These are phyloP conservation scores for Batkoa obscura DNA, from an alignment of 371 early-diverging fungal genomes.

Conservation along the genomic window DNA sequence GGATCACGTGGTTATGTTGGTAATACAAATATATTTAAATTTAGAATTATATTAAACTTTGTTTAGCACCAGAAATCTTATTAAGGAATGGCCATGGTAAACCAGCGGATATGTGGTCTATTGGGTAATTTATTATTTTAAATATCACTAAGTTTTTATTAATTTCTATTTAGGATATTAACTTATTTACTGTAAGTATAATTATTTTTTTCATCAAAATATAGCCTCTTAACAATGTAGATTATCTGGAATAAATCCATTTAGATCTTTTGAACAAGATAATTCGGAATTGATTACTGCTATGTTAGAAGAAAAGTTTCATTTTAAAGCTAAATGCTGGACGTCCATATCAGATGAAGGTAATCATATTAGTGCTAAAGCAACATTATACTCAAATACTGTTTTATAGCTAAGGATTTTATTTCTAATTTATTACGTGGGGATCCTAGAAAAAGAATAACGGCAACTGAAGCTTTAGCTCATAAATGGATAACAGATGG, in stretches of 20 bases:
- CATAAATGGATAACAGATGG: conserved; percentile 66
- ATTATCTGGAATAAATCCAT: conserved; percentile 55
- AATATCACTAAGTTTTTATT: not conserved
- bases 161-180: conserved; percentile 23
- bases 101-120: conserved; percentile 43
- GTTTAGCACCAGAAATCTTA: conserved; percentile 65
- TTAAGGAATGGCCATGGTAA: conserved; percentile 41
- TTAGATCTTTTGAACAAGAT: conserved; percentile 36
- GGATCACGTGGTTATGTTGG: conserved; percentile 32
- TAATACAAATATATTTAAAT: not conserved
- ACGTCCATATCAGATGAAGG: conserved; percentile 48
- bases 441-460: conserved; percentile 50
- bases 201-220: not conserved
- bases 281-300: conserved; percentile 32
- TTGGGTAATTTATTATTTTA: not conserved
- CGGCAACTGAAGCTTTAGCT: conserved; percentile 57
- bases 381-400: not conserved
- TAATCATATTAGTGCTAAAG: conserved; percentile 6
- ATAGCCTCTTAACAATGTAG: conserved; percentile 8
- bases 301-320: conserved; percentile 41
- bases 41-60: not conserved
- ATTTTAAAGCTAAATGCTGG: conserved; percentile 67
- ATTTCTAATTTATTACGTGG: conserved; percentile 56
- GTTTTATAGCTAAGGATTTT: conserved; percentile 63
- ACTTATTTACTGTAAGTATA: conserved; percentile 38